Conservation (phyloP, 2,329 filamentous ascomycete species). For the Aureobasidium vineae region DNA sequence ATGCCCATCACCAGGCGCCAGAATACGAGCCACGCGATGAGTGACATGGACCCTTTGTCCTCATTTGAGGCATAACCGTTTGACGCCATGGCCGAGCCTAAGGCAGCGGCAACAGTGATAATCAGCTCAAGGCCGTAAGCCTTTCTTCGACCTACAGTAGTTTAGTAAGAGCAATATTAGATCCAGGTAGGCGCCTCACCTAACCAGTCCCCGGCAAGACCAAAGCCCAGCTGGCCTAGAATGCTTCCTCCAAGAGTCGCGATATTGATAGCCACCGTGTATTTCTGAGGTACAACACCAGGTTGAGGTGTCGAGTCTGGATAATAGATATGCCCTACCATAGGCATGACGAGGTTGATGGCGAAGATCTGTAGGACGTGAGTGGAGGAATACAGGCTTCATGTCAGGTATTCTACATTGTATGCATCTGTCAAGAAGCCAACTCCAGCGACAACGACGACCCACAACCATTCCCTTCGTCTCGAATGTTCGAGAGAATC, state of each 20-base stretch:
- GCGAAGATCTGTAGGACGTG: conserved; percentile 35
- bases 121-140: conserved; percentile 45
- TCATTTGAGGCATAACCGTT: neutral
- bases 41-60: conserved; percentile 2
- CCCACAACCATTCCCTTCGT: conserved; percentile 11
- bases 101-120: conserved; percentile 61
- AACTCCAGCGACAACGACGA: conserved; percentile 40
- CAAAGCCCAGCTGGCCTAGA: conserved; percentile 42
- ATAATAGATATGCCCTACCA: conserved; percentile 43
- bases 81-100: conserved; percentile 67
- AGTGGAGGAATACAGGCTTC: neutral
- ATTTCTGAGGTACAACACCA: conserved; percentile 28
- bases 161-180: neutral
- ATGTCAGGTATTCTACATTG: conserved; percentile 29
- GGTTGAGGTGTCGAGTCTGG: neutral
- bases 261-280: conserved; percentile 40
- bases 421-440: conserved; percentile 45
- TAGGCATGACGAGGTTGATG: conserved; percentile 43
- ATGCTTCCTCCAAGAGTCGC: conserved; percentile 43
- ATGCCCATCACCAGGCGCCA: conserved; percentile 45
- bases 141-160: conserved; percentile 39
- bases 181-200: neutral
- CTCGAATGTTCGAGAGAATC: conserved; percentile 7
- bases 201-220: conserved; percentile 39
- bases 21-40: conserved; percentile 42